Evolutionary conservation across 169 alveolate species (phyloP).

Genomic region (Eimeria acervulina): DNA sequence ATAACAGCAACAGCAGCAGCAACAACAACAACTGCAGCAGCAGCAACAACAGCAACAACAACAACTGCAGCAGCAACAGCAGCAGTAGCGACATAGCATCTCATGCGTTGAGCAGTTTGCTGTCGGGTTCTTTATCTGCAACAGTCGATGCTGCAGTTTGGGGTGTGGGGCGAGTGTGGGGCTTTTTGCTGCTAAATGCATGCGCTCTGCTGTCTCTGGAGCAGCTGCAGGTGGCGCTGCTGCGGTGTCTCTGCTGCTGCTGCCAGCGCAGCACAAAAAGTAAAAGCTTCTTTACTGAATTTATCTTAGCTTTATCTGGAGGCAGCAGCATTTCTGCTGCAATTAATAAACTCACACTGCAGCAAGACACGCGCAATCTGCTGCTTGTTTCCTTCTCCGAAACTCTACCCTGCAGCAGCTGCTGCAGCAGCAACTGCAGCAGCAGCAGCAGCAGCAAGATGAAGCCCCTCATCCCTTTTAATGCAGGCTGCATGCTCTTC

Average conservation of each 20-base stretch:
- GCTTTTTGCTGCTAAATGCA: conserved; percentile 49
- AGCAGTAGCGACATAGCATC: neutral
- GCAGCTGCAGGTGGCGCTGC: conserved; percentile 37
- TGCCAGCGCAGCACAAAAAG: neutral
- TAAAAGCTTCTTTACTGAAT: conserved; percentile 38
- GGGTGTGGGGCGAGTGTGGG: conserved; percentile 1
- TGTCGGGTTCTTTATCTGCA: conserved; percentile 7
- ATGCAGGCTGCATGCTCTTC: conserved; percentile 18
- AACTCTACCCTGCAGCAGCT: neutral
- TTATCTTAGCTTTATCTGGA: neutral
- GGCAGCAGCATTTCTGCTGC: conserved; percentile 37
- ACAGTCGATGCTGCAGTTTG: neutral
- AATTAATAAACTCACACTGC: neutral
- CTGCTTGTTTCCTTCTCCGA: neutral
- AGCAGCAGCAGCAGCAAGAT: neutral
- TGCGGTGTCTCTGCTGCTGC: too few relatives aligned
- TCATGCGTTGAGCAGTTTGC: neutral
- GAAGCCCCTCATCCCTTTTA: conserved; percentile 2
- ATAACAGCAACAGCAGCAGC: neutral
- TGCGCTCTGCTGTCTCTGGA: conserved; percentile 22
- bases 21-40: conserved; percentile 39
- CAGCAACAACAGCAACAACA: conserved; percentile 3
- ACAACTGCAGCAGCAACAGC: conserved; percentile 35
- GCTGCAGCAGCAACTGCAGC: conserved; percentile 7
- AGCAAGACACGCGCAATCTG: neutral